A percentile compares a stretch with the other conserved stretches of the same genome.
Evolutionary conservation across 225 moss, liverwort and hornwort genomes (phyloP).

Genomic region (Lunularia cruciata): DNA sequence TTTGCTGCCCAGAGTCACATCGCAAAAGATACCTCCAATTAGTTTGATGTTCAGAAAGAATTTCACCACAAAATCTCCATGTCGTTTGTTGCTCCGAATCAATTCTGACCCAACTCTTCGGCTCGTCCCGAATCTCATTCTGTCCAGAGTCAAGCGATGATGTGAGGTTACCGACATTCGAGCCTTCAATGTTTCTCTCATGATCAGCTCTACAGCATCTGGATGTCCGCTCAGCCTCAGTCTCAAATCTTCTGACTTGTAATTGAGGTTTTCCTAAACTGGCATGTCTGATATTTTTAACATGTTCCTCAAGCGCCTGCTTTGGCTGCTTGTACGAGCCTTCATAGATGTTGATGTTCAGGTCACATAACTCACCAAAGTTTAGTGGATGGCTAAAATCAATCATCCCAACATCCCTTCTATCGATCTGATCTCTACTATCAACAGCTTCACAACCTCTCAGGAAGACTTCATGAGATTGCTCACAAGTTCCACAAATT

Average conservation of each 20-base stretch:
- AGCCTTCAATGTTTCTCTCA: too few species aligned
- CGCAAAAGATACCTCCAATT: slow-evolving; percentile 3
- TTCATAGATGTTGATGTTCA: too few species aligned
- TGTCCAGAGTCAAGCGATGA: too few species aligned
- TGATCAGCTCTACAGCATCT: too few species aligned
- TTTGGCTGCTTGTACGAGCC: too few species aligned
- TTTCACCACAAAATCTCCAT: not conserved
- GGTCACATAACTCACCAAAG: not conserved
- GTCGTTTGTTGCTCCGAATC: not conserved
- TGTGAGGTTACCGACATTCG: too few species aligned
- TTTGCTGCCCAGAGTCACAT: slow-evolving; percentile 26
- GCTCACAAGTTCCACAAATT: not conserved
- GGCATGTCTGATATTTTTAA: too few species aligned
- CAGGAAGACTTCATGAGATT: not conserved
- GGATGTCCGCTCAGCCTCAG: too few species aligned
- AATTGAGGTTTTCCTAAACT: too few species aligned
- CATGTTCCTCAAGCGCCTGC: too few species aligned
- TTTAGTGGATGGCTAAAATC: slow-evolving; percentile 12
- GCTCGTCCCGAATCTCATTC: not conserved
- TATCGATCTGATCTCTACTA: not conserved
- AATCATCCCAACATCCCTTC: not conserved
- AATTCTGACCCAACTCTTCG: not conserved
- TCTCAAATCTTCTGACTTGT: too few species aligned
- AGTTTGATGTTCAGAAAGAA: slow-evolving; percentile 9
- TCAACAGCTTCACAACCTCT: not conserved